Evolutionary conservation across 768 basidiomycete species (phyloP), one percentile per base, ranked within the genome.

Genomic region (Lenzites betulinus): DNA sequence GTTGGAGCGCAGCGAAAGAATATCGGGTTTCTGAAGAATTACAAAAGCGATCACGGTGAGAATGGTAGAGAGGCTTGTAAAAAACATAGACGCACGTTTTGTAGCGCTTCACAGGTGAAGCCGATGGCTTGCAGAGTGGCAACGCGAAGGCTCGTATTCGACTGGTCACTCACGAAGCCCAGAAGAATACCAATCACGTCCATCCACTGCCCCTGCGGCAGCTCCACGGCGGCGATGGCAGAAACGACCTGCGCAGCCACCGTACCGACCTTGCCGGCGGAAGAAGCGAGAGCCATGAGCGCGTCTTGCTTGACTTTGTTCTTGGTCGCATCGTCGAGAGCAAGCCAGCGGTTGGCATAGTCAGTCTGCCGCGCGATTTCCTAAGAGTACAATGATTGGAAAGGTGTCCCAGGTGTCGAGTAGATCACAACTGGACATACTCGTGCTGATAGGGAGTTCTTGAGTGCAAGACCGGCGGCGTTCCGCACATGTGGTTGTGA

Each of bases 391-490:
- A 41, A 65, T 68, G 60, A 64, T 54, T 47, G 36, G 47, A 54
- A 61, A 61, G 50, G 36, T 52, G 58, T 66, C 69, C 61, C 70
- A 67, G 47, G 54, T 48, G 55, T 22, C 12, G 64, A 67, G 62
- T 65, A 67, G 62, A 54, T 59, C 62, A 60, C 57, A 44, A 58
- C 44, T 38, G 28, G 23, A 68, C 92, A 75, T 79, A 98, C 96
- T 69, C 93, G 81, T 62, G 95, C 93, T 35, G 89, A 84, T 59
- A 99, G 76, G 61, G 94, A 85, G 75, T 99, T 99, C 84, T 98
- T 99, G 75, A 99, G 80, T 20, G 96, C 95, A 52, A 99, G 81
- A 73, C 93, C 95, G 23, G 97, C 95, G n/a, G 96, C 95, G 71
- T 92, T 96, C 66, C 97, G 83, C 53, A 95, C 84, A 73, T 93